phyloP scores from a whole-genome alignment of 225 moss, liverwort and hornwort genomes.

The Marchantia paleacea region DNA sequence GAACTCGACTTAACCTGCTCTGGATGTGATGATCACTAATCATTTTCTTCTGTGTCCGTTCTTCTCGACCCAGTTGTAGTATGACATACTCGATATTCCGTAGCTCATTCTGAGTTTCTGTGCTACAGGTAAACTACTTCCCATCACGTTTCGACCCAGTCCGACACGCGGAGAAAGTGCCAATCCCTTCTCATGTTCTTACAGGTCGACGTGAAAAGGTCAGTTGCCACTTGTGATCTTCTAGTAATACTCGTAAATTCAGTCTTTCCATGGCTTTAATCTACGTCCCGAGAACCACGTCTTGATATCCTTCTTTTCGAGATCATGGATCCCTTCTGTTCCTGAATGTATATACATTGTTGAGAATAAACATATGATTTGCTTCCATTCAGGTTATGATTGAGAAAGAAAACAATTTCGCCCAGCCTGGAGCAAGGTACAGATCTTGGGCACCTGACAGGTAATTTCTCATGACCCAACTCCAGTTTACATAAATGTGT shows the following conservation, averaged over 20 bases:
- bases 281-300: too few relatives aligned
- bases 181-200: slow-evolving; percentile 38
- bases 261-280: too few relatives aligned
- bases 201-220: slow-evolving; percentile 49
- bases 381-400: slow-evolving; percentile 34
- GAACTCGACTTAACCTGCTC: background rate
- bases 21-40: background rate
- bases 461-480: slow-evolving; percentile 14
- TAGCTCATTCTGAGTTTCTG: background rate
- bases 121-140: slow-evolving; percentile 52
- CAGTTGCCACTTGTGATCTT: background rate
- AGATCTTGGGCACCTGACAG: slow-evolving; percentile 47
- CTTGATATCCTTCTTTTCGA: too few relatives aligned
- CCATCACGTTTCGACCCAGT: slow-evolving; percentile 55
- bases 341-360: too few relatives aligned
- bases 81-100: background rate
- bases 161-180: slow-evolving; percentile 51
- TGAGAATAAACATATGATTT: background rate
- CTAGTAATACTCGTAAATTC: too few relatives aligned
- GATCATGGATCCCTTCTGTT: too few relatives aligned
- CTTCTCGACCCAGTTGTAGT: background rate
- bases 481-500: too few relatives aligned
- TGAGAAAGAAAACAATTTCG: slow-evolving; percentile 52
- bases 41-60: background rate
- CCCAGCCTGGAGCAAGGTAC: slow-evolving; percentile 47